Base-by-base conservation (phyloP, 75 land plant species). In the Pinus albicaulis region DNA sequence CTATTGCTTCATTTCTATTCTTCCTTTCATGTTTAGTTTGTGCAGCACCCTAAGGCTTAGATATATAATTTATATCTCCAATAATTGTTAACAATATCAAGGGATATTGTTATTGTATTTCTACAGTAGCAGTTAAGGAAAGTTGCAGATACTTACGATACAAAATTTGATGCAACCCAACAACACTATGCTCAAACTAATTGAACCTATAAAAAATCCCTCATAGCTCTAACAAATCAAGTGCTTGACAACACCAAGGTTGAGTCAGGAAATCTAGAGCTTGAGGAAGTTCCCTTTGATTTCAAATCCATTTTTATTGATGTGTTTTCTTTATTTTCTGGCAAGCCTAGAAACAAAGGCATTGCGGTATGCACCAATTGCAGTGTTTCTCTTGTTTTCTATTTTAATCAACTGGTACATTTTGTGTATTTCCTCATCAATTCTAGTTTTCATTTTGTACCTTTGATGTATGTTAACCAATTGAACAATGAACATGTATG, bases 201-300 rank as follows among this genome's bases (percentile, higher is more conserved):
- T 56, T 90, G 85, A 57, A 81, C 79, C 24, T 87, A 90, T 78
- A 90, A 90, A 23, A 87, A 87, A 72, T 78, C 86, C 25, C 80
- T 90, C 56, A 90, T 90, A 34, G 73, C 83, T 44, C 81, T 90
- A 13, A 90, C 87, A 26, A 90, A 90, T 78, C 90, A 85, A 72
- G 90, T 90, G 34, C 89, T 90, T 59, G 92, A 90, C 60, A 90
- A 90, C 78, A 90, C 92, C 28, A 90, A 87, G 79, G 87, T 90
- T 76, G 92, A 90, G 60, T 90, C 92, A 57, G 92, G 92, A 10
- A 80, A 90, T 52, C 79, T 90, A 58, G 92, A 90, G 79, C 83
- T 90, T 57, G 92, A 90, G 80, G 71, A 80, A 28, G 92, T 90
- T 14, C 87, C 90, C 56, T 90, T 90, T 80, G 92, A 90, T 78